These are phyloP conservation scores for Trypanosoma brucei DNA, from an alignment of 208 protist species.

Conservation along the genomic window DNA sequence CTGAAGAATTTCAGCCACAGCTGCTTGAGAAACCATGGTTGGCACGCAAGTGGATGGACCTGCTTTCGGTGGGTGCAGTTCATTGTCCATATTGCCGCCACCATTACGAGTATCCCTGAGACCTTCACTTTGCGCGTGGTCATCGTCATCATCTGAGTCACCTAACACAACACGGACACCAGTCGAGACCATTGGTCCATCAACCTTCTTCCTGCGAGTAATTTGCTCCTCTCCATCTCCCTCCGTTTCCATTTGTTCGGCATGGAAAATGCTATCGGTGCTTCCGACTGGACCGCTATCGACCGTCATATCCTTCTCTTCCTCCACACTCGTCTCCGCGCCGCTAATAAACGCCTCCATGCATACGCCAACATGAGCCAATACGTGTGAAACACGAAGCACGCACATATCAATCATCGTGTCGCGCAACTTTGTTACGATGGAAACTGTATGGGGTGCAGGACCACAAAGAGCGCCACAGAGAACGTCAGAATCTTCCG, in stretches of 20 bases:
- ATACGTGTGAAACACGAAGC: slow-evolving; percentile 59
- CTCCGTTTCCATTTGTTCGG: slow-evolving; percentile 16
- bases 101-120: background rate
- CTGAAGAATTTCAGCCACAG: slow-evolving; percentile 42
- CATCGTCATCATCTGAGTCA: slow-evolving; percentile 52
- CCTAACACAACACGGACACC: slow-evolving; percentile 48
- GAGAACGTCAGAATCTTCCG: slow-evolving; percentile 84
- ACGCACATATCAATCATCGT: slow-evolving; percentile 71
- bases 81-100: background rate
- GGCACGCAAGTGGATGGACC: too few species aligned
- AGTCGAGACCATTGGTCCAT: slow-evolving; percentile 75
- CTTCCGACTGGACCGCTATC: background rate
- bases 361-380: slow-evolving; percentile 70
- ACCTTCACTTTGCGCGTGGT: background rate
- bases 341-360: slow-evolving; percentile 43
- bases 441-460: slow-evolving; percentile 53
- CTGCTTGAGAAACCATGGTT: slow-evolving; percentile 7
- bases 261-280: background rate
- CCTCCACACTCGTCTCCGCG: background rate
- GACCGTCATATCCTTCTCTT: background rate
- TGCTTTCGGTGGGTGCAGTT: background rate
- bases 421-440: slow-evolving; percentile 77
- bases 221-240: slow-evolving; percentile 27
- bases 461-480: slow-evolving; percentile 81
- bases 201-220: slow-evolving; percentile 59